Evolutionary conservation across 129 eudicot genomes (phyloP), one percentile per base, ranked within the genome.

Genomic region (Cynara cardunculus): DNA sequence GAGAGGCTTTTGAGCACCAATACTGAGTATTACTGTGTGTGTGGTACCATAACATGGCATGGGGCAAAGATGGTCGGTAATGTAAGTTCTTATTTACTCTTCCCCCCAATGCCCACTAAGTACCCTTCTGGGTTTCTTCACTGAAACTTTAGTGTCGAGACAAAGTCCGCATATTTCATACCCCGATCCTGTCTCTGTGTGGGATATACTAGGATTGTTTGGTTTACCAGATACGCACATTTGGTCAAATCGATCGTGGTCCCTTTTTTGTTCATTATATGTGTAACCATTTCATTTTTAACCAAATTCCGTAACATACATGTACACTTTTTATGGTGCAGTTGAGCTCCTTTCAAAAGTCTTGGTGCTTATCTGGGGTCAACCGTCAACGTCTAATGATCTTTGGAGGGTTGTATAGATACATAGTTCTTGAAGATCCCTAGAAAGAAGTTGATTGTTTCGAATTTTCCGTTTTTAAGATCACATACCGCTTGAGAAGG

Each of bases 21-120:
- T n/a, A n/a, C n/a, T n/a, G n/a, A n/a, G n/a, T n/a, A n/a, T n/a
- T n/a, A n/a, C n/a, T n/a, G n/a, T n/a, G n/a, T n/a, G n/a, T n/a
- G n/a, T n/a, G n/a, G n/a, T n/a, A n/a, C n/a, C n/a, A n/a, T n/a
- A n/a, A n/a, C n/a, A n/a, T n/a, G n/a, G 97, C 84, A 74, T 74
- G 97, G 97, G 69, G 97, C 97, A 37, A 89, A 89, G 85, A 89
- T 89, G 72, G 75, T 89, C 34, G 86, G 90, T 88, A 91, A 89
- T 53, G 97, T 91, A 91, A 86, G 83, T 46, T 76, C 14, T 65
- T 65, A 65, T 24, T 24, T 18, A 3, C 21, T 53, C 18, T 4
- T n/a, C n/a, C 21, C 64, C 64, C 7, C 21, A 53, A 53, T 53
- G 64, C 64, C 64, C 64, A 18, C 64, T 49, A 49, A 49, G n/a